Evolutionary conservation across 2,329 filamentous ascomycete genomes (phyloP), one percentile per base, ranked within the genome.

Genomic region (Cucurbitaria berberidis): DNA sequence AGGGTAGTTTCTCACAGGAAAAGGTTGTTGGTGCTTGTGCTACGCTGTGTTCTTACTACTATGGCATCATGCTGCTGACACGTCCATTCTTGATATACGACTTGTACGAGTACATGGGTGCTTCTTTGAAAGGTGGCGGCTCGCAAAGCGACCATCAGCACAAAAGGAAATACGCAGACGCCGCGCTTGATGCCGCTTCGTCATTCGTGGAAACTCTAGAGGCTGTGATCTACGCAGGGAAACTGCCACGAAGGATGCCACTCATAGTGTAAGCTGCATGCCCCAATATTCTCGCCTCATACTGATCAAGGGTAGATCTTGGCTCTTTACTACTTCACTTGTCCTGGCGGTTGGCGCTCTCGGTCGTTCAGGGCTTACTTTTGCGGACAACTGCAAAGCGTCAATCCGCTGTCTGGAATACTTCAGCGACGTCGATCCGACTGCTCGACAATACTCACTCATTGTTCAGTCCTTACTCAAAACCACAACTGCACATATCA

Each of bases 51-150:
- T 76, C 80, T 3, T 83, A 83, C 51, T 82, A 82, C 60, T 83
- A 81, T 70, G 80, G 79, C 1, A 82, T 83, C 38, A 82, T 83
- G 64, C 69, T 83, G 3, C 66, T 83, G 3, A 82, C 81, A 6
- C 71, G 81, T n/a, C 81, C 81, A 0, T 83, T 83, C 49, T 69
- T 83, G 10, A 78, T 82, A 22, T 83, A 81, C 58, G 78, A 81
- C 44, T 72, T 82, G 1, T 81, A 74, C 45, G 71, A 74, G 35
- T 63, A 66, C 41, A 63, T 69, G 57, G 68, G 68, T 9, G 64
- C 67, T 45, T 71, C 70, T 10, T 45, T 74, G 27, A 72, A 67
- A 24, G 68, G 66, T 15, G 56, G 59, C 15, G 62, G 65, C 13
- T 62, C 67, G 5, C 65, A 66, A 41, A 56, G 42, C 9, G 66